phyloP scores from a whole-genome alignment of 305 asterid species.

The Ajuga reptans region DNA sequence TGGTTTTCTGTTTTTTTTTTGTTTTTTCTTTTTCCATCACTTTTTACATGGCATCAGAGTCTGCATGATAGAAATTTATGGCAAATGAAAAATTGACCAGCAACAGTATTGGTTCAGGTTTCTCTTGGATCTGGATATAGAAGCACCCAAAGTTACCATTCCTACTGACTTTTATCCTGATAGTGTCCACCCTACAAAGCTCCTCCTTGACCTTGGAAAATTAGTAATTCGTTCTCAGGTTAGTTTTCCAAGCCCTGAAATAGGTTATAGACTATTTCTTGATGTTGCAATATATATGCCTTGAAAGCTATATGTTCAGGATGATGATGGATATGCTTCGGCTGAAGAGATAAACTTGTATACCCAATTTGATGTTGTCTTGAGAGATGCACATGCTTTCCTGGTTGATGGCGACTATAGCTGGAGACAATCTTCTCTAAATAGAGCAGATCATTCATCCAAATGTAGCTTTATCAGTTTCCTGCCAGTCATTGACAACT shows the following conservation, averaged over 20 bases:
- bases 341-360: constrained; percentile 72
- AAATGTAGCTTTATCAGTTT: constrained; percentile 36
- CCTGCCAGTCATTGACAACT: constrained; percentile 78
- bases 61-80: too few species aligned
- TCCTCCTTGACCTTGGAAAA: constrained; percentile 91
- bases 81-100: too few species aligned
- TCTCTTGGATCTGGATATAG: constrained; percentile 84
- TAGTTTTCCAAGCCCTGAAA: constrained; percentile 23
- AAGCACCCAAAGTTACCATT: constrained; percentile 88
- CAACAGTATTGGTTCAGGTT: constrained; percentile 41
- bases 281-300: constrained; percentile 16
- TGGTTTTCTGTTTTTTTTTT: constrained; percentile 7
- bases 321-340: constrained; percentile 52
- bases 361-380: constrained; percentile 70
- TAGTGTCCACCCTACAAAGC: constrained; percentile 68
- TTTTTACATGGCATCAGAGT: too few species aligned
- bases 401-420: constrained; percentile 84
- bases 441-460: constrained; percentile 33
- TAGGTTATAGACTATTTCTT: constrained; percentile 9
- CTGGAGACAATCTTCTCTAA: constrained; percentile 51
- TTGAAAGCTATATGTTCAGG: constrained; percentile 44
- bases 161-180: constrained; percentile 86
- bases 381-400: constrained; percentile 92
- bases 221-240: constrained; percentile 78
- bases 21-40: constrained; percentile 12